phyloP scores from a whole-genome alignment of 257 asterid genomes.

The Jacaranda mimosifolia region DNA sequence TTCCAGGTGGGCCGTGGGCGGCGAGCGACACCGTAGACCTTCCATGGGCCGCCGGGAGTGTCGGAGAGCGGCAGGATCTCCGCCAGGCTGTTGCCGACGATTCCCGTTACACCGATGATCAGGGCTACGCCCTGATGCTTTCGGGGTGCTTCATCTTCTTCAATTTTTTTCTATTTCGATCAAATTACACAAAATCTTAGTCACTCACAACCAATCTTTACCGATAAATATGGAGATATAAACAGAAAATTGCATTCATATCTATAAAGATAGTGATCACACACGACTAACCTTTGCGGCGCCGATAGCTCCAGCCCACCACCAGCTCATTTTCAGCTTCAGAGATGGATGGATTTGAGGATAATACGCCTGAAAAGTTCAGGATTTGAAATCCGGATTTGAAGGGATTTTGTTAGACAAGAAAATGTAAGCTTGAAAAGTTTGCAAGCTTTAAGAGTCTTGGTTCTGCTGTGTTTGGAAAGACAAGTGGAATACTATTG shows the following conservation, averaged over 20 bases:
- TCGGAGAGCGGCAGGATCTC: constrained; percentile 50
- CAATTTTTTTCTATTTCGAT: constrained; percentile 36
- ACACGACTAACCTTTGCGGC: constrained; percentile 57
- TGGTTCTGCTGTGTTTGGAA: too few species aligned
- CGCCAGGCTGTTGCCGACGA: constrained; percentile 50
- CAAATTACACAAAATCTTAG: neutral
- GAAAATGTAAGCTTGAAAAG: neutral
- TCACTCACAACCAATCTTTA: neutral
- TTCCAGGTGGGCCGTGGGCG: constrained; percentile 44
- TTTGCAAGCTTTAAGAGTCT: too few species aligned
- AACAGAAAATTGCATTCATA: neutral
- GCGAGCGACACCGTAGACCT: constrained; percentile 53
- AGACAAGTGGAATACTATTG: too few species aligned
- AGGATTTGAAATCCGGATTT: neutral
- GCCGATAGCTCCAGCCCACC: constrained; percentile 86
- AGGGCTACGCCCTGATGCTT: constrained; percentile 41
- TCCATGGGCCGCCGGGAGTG: constrained; percentile 57
- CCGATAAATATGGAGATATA: neutral
- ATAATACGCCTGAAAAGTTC: neutral
- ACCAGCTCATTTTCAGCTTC: constrained; percentile 63
- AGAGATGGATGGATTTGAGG: neutral
- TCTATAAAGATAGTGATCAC: neutral
- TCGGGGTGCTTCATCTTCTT: constrained; percentile 29
- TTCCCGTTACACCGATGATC: constrained; percentile 46
- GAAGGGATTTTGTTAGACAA: neutral